A percentile compares a stretch with the other conserved stretches of the same genome.
These are phyloP conservation scores for Colletotrichum simmondsii DNA, from an alignment of 2,329 filamentous ascomycete genomes.

Conservation along the genomic window DNA sequence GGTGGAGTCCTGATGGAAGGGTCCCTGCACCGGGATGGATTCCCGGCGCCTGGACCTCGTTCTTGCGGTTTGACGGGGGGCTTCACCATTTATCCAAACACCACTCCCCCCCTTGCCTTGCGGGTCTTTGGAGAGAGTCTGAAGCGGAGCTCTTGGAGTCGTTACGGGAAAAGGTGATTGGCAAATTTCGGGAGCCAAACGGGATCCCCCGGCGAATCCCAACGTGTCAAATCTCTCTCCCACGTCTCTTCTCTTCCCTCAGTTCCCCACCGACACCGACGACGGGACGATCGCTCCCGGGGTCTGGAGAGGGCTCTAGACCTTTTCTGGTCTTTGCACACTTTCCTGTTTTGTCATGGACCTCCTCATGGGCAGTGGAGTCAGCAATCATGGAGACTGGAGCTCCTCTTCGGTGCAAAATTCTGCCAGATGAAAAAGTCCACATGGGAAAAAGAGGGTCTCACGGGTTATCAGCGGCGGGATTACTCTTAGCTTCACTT, in stretches of 20 bases:
- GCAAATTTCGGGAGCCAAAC: slow-evolving; percentile 13
- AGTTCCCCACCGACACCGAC: background rate
- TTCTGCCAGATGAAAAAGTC: background rate
- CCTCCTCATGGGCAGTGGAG: background rate
- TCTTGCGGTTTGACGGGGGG: background rate
- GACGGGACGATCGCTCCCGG: slow-evolving; percentile 32
- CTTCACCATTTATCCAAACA: background rate
- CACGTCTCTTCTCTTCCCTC: background rate
- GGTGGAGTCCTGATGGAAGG: background rate
- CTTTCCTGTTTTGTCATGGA: background rate
- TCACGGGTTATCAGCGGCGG: background rate
- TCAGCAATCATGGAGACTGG: background rate
- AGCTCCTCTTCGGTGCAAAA: slow-evolving; percentile 5
- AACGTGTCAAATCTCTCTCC: slow-evolving; percentile 21
- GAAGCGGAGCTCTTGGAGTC: background rate
- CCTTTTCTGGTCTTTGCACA: background rate
- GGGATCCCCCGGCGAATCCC: slow-evolving; percentile 25
- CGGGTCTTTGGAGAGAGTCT: too few relatives aligned
- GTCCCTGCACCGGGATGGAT: slow-evolving; percentile 17
- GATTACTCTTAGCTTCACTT: background rate
- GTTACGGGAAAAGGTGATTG: background rate
- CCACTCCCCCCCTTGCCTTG: background rate
- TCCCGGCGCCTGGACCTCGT: slow-evolving; percentile 22
- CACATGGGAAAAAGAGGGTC: background rate
- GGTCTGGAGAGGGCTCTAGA: slow-evolving; percentile 10